Evolutionary conservation across 495 filamentous ascomycete genomes (phyloP).

Genomic region (Aspergillus nidulans): DNA sequence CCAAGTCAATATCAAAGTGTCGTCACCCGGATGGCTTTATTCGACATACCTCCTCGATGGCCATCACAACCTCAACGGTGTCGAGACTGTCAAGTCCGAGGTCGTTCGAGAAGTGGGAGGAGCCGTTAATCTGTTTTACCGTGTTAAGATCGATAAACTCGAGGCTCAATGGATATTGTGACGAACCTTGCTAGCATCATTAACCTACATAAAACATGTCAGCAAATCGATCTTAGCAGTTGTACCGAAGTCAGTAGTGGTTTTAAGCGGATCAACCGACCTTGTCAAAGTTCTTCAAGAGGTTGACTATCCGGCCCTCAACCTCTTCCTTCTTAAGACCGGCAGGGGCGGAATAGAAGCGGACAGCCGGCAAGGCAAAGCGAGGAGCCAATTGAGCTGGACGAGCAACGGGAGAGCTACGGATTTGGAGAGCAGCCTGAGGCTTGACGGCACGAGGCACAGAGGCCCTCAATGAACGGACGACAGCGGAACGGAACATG

Average conservation of each 20-base stretch:
- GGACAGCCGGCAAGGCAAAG: conserved; percentile 54
- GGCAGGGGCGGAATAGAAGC: conserved; percentile 81
- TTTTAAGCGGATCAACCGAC: conserved; percentile 28
- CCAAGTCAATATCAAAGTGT: conserved; percentile 6
- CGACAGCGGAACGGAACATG: conserved; percentile 84
- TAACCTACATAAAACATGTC: conserved; percentile 50
- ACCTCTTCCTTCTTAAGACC: conserved; percentile 77
- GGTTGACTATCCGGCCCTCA: conserved; percentile 85
- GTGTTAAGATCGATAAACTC: conserved; percentile 6
- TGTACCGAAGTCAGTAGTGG: neutral
- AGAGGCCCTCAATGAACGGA: conserved; percentile 59
- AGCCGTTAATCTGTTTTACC: conserved; percentile 61
- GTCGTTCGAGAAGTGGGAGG: conserved; percentile 91
- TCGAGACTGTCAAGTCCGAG: conserved; percentile 94
- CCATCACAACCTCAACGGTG: conserved; percentile 99
- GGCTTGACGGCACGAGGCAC: conserved; percentile 54
- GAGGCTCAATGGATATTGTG: conserved; percentile 10
- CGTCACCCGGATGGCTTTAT: conserved; percentile 15
- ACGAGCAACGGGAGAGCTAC: conserved; percentile 50
- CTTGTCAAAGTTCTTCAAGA: conserved; percentile 96
- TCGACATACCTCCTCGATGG: conserved; percentile 88
- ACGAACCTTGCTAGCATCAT: conserved; percentile 71
- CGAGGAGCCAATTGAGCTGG: conserved; percentile 44
- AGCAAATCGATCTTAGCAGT: neutral
- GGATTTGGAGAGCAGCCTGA: conserved; percentile 51